Evolutionary conservation across 2,329 filamentous ascomycete genomes (phyloP).

Genomic region (Alternaria gansuensis): DNA sequence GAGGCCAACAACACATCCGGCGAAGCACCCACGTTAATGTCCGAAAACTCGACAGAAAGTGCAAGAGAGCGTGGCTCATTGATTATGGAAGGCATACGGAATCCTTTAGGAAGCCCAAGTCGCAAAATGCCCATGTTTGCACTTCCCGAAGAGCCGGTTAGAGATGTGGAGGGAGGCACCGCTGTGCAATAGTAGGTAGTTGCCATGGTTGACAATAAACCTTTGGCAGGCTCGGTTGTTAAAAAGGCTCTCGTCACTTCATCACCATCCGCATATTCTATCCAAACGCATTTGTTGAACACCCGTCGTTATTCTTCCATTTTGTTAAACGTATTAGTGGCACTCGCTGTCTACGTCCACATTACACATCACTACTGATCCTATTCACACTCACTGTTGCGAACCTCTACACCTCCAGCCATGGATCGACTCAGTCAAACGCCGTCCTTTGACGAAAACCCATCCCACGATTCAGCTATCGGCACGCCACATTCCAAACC

Average conservation of each 20-base stretch:
- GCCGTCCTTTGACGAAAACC: neutral
- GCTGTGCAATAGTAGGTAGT: slow-evolving; percentile 27
- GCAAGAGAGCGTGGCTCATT: slow-evolving; percentile 1
- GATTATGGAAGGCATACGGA: slow-evolving; percentile 26
- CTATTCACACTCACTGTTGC: neutral
- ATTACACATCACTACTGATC: neutral
- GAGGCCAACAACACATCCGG: slow-evolving; percentile 24
- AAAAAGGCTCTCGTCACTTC: slow-evolving; percentile 1
- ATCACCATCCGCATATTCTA: neutral
- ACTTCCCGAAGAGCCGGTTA: slow-evolving; percentile 54
- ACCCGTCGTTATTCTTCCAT: no score
- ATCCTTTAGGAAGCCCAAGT: slow-evolving; percentile 37
- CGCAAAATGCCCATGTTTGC: slow-evolving; percentile 56
- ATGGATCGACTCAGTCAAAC: slow-evolving; percentile 1
- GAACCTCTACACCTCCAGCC: neutral
- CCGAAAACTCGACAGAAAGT: slow-evolving; percentile 16
- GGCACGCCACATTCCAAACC: neutral
- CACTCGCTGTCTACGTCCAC: neutral
- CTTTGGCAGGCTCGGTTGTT: slow-evolving; percentile 5
- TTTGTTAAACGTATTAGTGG: neutral
- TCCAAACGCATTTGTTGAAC: neutral
- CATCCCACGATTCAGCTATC: slow-evolving; percentile 12
- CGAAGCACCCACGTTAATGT: slow-evolving; percentile 19
- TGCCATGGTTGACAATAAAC: slow-evolving; percentile 9
- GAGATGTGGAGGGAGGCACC: slow-evolving; percentile 50